Evolutionary conservation across 768 basidiomycete species (phyloP), one percentile per base, ranked within the genome.

Genomic region (Phlebiopsis flavidoalba): DNA sequence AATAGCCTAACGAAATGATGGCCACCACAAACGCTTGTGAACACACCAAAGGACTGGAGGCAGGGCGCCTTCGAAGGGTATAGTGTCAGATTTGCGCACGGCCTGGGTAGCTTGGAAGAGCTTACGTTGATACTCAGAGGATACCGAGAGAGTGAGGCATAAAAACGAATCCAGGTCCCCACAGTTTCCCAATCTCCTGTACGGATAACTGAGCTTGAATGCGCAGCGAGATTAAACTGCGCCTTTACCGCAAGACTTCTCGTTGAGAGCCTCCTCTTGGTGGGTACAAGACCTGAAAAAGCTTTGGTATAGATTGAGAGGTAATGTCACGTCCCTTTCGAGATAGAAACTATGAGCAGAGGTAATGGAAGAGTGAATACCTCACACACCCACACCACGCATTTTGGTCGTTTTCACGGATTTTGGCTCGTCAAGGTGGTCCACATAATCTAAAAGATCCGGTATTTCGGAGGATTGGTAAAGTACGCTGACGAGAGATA

Each of bases 111-210:
- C 19, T 45, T 43, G 24, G 2, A 5, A 49, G 21, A 65, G 65
- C 82, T 55, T 69, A 91, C 93, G 72, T 91, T 92, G 50, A 93
- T 75, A 69, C 91, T 94, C 19, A 96, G 82, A 79, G 95, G 48
- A 93, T 87, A 56, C 87, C 90, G 12, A 95, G 12, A 95, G 81
- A 45, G 83, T 72, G 57, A 95, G 79, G 66, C 89, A 93, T 45
- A 95, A 80, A n/a, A 24, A 98, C 80, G 2, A 98, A 79, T 11
- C n/a, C n/a, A n/a, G 95, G 95, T 3, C 95, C 95, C 96, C 96
- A 98, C 24, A 98, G 80, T 74, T n/a, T 98, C 96, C 96, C 95
- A 98, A 70, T 98, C 95, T 64, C n/a, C 94, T 94, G 69, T 21
- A 55, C 22, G 14, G 40, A 31, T 45, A 17, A 35, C 33, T 65